Evolutionary conservation across 495 filamentous ascomycete species (phyloP), one percentile per base, ranked within the genome.

Genomic region (Aspergillus incahuasiensis): DNA sequence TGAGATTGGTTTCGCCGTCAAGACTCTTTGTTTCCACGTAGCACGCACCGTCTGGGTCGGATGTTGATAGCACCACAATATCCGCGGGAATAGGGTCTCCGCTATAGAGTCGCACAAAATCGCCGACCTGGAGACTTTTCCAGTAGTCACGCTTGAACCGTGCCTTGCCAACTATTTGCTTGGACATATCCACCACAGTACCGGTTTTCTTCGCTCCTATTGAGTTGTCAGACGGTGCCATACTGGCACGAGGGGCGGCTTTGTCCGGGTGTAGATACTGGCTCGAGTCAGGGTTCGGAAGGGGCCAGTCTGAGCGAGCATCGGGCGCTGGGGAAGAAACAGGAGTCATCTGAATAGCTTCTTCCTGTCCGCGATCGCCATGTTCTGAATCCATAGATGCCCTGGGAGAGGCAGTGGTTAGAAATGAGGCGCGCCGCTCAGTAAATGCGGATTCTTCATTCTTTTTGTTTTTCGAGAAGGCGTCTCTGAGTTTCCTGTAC

Each of bases 11-110:
- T 69, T 99, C 95, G 18, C 95, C 95, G 64, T 99, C 95, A 68
- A 99, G 72, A 64, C 95, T 96, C 77, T 96, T 99, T 2, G 95
- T 99, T 72, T 99, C 95, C 20, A 97, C 87, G 61, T 97, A 97
- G 68, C 95, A 99, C 32, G 91, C 88, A 35, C 95, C 95, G 63
- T 99, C 95, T 4, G 84, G 81, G 63, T 97, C 94, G 2, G 94
- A 97, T 9, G 95, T 97, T 12, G 94, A 90, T n/a, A 99, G 75
- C 49, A 99, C 89, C 47, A 97, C 86, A 42, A 97, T 79, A 72
- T 99, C 95, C 38, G 95, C 92, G 2, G 95, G 95, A 24, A 99
- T 86, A 57, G 92, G 89, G 65, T 99, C 95, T 49, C 95, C 89
- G 58, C 95, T 96, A 72, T 96, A 97, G 48, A 99, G 81, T 52